These are phyloP conservation scores for Chrysopogon serrulatus DNA, from an alignment of 176 grass and related monocot genomes.

Conservation along the genomic window DNA sequence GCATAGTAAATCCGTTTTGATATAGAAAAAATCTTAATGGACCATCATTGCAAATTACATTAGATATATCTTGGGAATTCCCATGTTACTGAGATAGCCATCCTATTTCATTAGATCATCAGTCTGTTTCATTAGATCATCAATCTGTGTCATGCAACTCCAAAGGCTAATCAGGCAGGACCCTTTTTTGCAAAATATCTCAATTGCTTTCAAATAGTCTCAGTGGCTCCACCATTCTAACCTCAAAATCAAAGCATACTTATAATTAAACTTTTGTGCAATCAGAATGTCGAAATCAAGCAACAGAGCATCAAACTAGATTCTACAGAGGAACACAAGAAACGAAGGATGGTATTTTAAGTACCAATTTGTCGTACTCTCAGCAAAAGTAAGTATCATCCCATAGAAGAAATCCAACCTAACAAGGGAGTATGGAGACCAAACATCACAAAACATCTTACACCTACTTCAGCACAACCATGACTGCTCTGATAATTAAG, in stretches of 20 bases:
- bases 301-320: not conserved
- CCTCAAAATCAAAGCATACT: not conserved
- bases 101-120: not conserved
- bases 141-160: not conserved
- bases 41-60: not conserved
- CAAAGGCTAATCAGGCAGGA: not conserved
- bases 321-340: not conserved
- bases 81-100: not conserved
- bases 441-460: constrained; percentile 6
- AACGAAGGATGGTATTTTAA: constrained; percentile 14
- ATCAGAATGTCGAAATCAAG: constrained; percentile 9
- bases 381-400: not conserved
- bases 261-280: not conserved
- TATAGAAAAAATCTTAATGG: not conserved
- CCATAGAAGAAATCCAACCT: not conserved
- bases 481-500: constrained; percentile 2
- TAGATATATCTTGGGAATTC: not conserved
- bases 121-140: not conserved
- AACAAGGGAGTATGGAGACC: constrained; percentile 2
- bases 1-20: not conserved
- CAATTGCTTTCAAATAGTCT: not conserved
- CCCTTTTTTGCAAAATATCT: not conserved
- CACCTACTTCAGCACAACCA: not conserved
- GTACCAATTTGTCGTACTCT: not conserved
- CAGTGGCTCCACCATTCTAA: not conserved